A percentile compares a stretch with the other conserved stretches of the same genome.
These are phyloP conservation scores for Boletus semigastroideus DNA, from an alignment of 1,284 basidiomycete genomes.

Conservation along the genomic window DNA sequence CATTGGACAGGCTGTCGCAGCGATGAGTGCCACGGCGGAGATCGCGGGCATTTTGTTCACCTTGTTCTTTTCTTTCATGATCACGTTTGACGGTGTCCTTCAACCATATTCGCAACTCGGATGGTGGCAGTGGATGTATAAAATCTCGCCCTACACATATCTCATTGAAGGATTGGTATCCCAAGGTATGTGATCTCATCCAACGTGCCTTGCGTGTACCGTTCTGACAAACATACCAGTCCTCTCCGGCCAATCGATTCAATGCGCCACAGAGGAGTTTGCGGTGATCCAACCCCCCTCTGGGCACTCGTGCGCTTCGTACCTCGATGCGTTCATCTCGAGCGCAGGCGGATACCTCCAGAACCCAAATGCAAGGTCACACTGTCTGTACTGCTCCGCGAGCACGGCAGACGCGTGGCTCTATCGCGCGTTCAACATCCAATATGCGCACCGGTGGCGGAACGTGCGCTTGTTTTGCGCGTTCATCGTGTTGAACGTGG, in stretches of 20 bases:
- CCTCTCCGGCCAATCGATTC: slow-evolving; percentile 59
- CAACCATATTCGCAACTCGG: slow-evolving; percentile 65
- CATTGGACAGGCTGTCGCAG: slow-evolving; percentile 62
- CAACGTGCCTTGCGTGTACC: too few species aligned
- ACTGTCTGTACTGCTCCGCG: slow-evolving; percentile 68
- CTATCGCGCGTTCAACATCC: slow-evolving; percentile 44
- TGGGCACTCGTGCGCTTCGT: slow-evolving; percentile 70
- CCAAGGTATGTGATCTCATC: slow-evolving; percentile 36
- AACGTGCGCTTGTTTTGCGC: slow-evolving; percentile 48
- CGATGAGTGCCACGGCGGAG: slow-evolving; percentile 64
- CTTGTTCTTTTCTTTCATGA: slow-evolving; percentile 67
- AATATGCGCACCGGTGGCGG: slow-evolving; percentile 50
- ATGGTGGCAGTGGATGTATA: slow-evolving; percentile 88
- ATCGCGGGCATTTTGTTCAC: slow-evolving; percentile 67
- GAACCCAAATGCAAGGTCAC: slow-evolving; percentile 58
- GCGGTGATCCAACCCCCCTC: slow-evolving; percentile 65
- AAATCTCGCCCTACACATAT: slow-evolving; percentile 76
- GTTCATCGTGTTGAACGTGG: slow-evolving; percentile 49
- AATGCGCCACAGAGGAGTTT: slow-evolving; percentile 67
- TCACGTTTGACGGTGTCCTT: slow-evolving; percentile 67
- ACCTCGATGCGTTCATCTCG: slow-evolving; percentile 66
- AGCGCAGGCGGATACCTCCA: slow-evolving; percentile 75
- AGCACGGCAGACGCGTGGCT: slow-evolving; percentile 48
- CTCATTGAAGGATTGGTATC: slow-evolving; percentile 58
- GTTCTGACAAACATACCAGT: slow-evolving; percentile 9